phyloP scores from a whole-genome alignment of 139 green algal species.

The Chlorella sp. region DNA sequence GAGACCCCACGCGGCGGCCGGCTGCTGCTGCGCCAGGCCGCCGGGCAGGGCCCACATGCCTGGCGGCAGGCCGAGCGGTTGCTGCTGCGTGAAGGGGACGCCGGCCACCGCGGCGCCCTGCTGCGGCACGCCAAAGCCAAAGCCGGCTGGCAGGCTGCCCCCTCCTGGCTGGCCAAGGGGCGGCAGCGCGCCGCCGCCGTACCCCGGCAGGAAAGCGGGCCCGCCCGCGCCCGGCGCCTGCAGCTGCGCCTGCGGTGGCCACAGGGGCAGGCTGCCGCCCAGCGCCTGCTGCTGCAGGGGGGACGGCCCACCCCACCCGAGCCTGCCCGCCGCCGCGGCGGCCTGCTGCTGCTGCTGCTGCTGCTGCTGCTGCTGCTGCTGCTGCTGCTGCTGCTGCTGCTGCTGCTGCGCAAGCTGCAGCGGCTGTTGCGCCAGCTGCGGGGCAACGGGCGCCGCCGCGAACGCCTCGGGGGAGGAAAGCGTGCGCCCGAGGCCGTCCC shows the following conservation, averaged over 20 bases:
- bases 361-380: no score
- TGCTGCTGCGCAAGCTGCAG: not conserved
- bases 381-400: not conserved
- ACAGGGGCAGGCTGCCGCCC: not conserved
- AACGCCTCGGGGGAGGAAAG: not conserved
- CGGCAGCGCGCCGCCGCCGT: no score
- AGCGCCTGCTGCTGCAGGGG: not conserved
- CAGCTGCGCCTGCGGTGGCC: not conserved
- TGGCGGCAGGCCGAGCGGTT: no score
- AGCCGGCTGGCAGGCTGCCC: no score
- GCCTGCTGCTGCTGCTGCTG: conserved; percentile 5
- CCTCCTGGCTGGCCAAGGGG: no score
- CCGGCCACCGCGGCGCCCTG: no score
- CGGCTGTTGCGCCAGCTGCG: not conserved
- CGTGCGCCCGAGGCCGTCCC: not conserved
- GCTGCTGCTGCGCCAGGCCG: no score
- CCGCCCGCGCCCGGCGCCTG: not conserved
- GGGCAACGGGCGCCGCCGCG: not conserved
- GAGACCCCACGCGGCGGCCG: no score
- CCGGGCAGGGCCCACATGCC: no score
- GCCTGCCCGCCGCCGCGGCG: not conserved
- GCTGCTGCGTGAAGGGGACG: no score
- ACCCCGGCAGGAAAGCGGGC: no score
- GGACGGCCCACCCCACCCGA: not conserved
- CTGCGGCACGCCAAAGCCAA: no score